Base-by-base conservation (phyloP, 768 basidiomycete genomes). In the Mycena belliarum region DNA sequence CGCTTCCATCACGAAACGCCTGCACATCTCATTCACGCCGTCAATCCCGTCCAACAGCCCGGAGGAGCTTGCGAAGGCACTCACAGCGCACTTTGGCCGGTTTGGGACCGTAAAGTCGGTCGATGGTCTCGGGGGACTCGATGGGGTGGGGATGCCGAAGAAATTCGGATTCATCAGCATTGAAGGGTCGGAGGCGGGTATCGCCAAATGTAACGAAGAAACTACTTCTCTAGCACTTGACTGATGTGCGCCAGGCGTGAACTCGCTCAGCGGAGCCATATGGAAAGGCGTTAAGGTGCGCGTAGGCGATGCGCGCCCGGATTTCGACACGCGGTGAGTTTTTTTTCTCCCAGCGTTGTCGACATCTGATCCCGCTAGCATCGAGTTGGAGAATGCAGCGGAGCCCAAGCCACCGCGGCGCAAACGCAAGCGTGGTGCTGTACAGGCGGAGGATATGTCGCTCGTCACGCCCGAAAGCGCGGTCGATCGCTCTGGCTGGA, bases 241-340 rank as follows among this genome's bases (percentile, higher is more conserved):
- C 15, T 24, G 11, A 41, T 44, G 15, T 49, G 51, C 25, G 26
- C 7, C 42, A 92, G 90, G 90, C 70, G 76, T 90, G 69, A 92
- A 84, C 67, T 69, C 84, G 3, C 78, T 94, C 25, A 92, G 87
- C 59, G 92, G 93, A 32, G 84, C 88, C 7, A 89, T 83, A 1
- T 95, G 91, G 89, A 93, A 92, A 73, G 93, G 93, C n/a, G 75
- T 91, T 21, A 93, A 89, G 63, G 73, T 94, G 29, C 82, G 91
- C 18, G 82, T 94, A 33, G 90, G 90, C 10, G 90, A 93, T 63
- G 91, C 92, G n/a, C 88, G 84, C 60, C 87, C 86, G 1, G 86
- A 92, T 68, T 93, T 79, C 65, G 70, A 70, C 3, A 84, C 87
- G 66, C 78, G 84, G 91, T 88, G 48, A 35, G 76, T 63, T 3